A percentile compares a stretch with the other conserved stretches of the same genome.
Evolutionary conservation across 257 asterid genomes (phyloP).

Genomic region (Rehmannia glutinosa): DNA sequence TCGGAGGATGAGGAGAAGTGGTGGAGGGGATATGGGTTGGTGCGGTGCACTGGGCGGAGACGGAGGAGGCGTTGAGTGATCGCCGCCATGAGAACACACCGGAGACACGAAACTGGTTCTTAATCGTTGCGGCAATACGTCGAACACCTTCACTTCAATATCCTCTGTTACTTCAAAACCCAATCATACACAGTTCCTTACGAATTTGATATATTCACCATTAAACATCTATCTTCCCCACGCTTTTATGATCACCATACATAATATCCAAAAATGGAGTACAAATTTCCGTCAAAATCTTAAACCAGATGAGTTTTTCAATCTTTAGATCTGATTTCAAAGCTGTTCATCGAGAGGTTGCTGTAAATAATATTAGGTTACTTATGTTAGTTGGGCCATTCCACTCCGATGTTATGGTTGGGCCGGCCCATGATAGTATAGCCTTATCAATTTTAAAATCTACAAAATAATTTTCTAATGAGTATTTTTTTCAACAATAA

Average conservation of each 20-base stretch:
- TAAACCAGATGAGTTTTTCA: no score
- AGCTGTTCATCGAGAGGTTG: no score
- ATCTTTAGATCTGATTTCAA: no score
- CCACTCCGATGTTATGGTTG: no score
- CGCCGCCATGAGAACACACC: constrained; percentile 37
- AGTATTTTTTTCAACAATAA: no score
- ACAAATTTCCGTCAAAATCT: background rate
- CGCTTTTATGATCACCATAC: background rate
- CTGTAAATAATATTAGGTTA: no score
- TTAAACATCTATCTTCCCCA: background rate
- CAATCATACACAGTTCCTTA: no score
- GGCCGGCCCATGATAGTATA: background rate
- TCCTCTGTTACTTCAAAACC: background rate
- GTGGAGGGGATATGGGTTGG: constrained; percentile 1
- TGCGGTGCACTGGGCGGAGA: constrained; percentile 21
- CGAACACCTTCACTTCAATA: background rate
- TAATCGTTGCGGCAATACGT: background rate
- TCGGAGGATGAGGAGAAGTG: constrained; percentile 17
- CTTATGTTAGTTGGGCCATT: no score
- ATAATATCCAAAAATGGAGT: background rate
- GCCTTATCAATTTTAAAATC: background rate
- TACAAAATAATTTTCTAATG: no score
- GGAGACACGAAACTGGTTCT: background rate
- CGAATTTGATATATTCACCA: no score
- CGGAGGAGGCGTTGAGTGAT: constrained; percentile 32